These are phyloP conservation scores for Castanea crenata DNA, from an alignment of 306 rosid genomes.

Conservation along the genomic window DNA sequence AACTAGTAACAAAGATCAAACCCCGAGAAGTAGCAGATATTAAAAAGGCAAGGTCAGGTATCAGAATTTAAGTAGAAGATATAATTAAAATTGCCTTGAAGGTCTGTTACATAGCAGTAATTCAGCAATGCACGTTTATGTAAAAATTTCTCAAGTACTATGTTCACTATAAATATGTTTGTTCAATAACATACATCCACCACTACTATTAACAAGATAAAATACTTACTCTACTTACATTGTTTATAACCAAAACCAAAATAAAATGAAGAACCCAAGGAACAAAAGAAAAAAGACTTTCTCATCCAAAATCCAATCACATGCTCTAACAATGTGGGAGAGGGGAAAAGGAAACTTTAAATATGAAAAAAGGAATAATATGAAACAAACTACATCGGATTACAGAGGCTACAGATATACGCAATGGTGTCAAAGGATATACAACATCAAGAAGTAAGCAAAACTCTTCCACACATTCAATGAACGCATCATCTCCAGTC, in stretches of 20 bases:
- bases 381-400: constrained; percentile 31
- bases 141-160: constrained; percentile 20
- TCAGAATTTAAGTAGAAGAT: not conserved
- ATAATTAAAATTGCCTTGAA: not conserved
- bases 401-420: constrained; percentile 44
- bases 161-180: constrained; percentile 29
- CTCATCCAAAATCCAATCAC: constrained; percentile 45
- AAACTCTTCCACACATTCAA: constrained; percentile 37
- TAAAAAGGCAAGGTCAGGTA: not conserved
- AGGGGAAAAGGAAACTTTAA: not conserved
- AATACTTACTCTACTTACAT: constrained; percentile 43
- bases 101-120: not conserved
- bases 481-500: constrained; percentile 38
- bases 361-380: constrained; percentile 29
- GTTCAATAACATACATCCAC: constrained; percentile 31
- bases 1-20: not conserved
- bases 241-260: constrained; percentile 30
- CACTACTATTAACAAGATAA: constrained; percentile 37
- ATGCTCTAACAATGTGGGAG: constrained; percentile 34
- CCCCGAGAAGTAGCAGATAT: not conserved
- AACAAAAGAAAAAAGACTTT: constrained; percentile 29
- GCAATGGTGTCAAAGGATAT: constrained; percentile 58
- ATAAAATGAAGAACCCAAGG: constrained; percentile 4
- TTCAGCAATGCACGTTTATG: not conserved
- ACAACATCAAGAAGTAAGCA: constrained; percentile 42